phyloP scores from a whole-genome alignment of 176 grass and related monocot genomes.

The Microstegium vimineum region DNA sequence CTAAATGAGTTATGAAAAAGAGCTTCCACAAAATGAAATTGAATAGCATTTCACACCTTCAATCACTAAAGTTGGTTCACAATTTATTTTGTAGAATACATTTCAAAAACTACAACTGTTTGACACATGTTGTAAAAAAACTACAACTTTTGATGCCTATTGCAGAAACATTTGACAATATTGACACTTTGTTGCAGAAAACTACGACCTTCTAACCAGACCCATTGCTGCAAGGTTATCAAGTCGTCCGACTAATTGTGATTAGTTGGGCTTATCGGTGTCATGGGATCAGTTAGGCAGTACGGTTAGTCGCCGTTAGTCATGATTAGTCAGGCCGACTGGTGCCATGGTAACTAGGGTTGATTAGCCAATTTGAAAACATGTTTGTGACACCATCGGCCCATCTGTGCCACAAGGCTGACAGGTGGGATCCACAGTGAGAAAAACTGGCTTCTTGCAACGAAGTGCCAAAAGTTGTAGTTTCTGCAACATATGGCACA shows the following conservation, averaged over 20 bases:
- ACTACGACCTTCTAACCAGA: not conserved
- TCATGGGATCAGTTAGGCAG: not conserved
- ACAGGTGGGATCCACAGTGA: not conserved
- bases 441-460: not conserved
- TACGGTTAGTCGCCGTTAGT: not conserved
- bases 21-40: not conserved
- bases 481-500: not conserved
- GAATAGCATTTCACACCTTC: conserved; percentile 3
- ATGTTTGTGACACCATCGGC: not conserved
- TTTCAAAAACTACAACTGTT: not conserved
- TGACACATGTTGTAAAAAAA: not conserved
- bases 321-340: not conserved
- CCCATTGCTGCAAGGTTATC: not conserved
- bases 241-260: not conserved
- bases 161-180: not conserved
- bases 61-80: not conserved
- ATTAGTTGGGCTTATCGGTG: not conserved
- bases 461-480: not conserved
- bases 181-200: not conserved
- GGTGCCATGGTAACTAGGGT: not conserved
- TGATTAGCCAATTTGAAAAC: not conserved
- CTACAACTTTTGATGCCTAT: not conserved
- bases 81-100: not conserved
- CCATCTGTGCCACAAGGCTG: not conserved
- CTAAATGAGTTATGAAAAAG: not conserved